Percentiles rank a stretch among this genome's conserved stretches.
These are phyloP conservation scores for Sporothrix inflata DNA, from an alignment of 2,329 filamentous ascomycete genomes.

Conservation along the genomic window DNA sequence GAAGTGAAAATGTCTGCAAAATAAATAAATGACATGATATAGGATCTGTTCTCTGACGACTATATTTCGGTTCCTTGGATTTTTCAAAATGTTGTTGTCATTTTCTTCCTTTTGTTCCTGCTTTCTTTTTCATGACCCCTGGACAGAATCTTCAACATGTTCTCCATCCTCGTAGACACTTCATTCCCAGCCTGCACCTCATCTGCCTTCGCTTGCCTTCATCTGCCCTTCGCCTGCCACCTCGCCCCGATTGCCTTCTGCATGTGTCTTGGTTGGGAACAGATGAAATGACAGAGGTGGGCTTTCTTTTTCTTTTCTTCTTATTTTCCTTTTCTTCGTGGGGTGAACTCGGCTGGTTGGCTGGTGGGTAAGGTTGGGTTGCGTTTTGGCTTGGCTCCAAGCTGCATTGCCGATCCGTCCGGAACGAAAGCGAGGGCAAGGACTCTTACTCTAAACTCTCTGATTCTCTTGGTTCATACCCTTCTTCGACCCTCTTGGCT, in stretches of 20 bases:
- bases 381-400: not conserved
- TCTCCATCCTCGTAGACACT: conserved; percentile 3
- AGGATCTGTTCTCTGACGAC: not conserved
- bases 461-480: too few species aligned
- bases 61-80: not conserved
- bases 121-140: not conserved
- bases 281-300: not conserved
- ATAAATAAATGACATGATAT: not conserved
- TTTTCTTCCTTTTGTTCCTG: not conserved
- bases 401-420: not conserved
- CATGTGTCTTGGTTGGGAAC: not conserved
- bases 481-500: not conserved
- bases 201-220: not conserved
- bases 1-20: not conserved
- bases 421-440: not conserved
- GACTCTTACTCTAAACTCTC: not conserved
- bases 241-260: not conserved
- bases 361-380: not conserved
- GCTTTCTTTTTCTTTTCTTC: not conserved
- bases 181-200: not conserved
- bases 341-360: not conserved
- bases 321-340: not conserved
- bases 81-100: not conserved
- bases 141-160: not conserved
- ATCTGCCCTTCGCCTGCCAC: not conserved